Base-by-base conservation (phyloP, 306 rosid species). In the Castanea crenata region DNA sequence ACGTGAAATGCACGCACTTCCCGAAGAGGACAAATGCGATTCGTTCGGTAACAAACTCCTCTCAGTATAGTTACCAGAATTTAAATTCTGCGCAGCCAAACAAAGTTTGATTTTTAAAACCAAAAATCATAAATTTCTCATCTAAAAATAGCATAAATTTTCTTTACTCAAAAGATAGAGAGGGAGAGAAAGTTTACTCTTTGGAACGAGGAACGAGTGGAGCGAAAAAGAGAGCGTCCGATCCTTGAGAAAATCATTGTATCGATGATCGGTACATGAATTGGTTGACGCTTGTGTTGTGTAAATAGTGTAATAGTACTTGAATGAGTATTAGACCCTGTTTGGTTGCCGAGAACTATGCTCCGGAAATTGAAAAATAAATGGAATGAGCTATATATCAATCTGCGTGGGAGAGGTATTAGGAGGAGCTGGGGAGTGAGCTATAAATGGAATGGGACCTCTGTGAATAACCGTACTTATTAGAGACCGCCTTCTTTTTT, bases 241-340 rank as follows among this genome's bases (percentile, higher is more conserved):
- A 81, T 55, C 69, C 79, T 78, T 57, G 85, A 64, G 71, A 80
- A 74, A 78, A 83, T 41, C 85, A 83, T 80, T 19, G 74, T 72
- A 6, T 34, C 20, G 56, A 61, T 61, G 32, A 74, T 76, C 23
- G 75, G 12, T 71, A 44, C 41, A 27, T 65, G 62, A 29, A 54
- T 32, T 56, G 46, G 21, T 8, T 10, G 54, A 74, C 11, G 57
- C 27, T 11, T 55, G 10, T 7, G 62, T 41, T 41, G 46, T 41
- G 46, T 41, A 49, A 12, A 49, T 49, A 73, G 11, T 41, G 46
- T 41, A 41, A 41, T 8, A 35, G n/a, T 27, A 27, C 31, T 20
- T 27, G 41, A 55, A 62, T 27, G 74, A 27, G 31, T 11, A 71
- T 13, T 6, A 3, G 35, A 55, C 16, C 35, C 59, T n/a, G 75